Percentiles rank a stretch among this genome's conserved stretches.
phyloP scores from a whole-genome alignment of 495 filamentous ascomycete genomes.

The Talaromyces wortmannii region DNA sequence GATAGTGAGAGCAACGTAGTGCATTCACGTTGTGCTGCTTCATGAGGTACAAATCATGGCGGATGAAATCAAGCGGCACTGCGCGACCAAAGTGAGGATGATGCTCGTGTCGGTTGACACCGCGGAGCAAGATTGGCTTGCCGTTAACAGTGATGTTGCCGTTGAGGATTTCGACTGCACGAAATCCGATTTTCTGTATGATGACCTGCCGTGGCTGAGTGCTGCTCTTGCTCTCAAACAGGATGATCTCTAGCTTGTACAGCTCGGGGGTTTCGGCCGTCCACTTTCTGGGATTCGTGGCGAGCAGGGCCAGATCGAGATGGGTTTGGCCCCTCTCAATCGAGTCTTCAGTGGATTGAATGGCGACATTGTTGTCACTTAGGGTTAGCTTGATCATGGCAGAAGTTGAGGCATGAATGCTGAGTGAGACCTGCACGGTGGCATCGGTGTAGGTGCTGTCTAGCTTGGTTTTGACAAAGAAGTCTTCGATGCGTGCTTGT shows the following conservation, averaged over 20 bases:
- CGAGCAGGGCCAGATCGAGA: slow-evolving; percentile 24
- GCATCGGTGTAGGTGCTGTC: slow-evolving; percentile 49
- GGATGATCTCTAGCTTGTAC: slow-evolving; percentile 39
- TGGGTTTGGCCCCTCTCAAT: neutral
- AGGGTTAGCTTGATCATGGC: slow-evolving; percentile 24
- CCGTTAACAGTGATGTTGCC: slow-evolving; percentile 56
- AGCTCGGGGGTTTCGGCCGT: slow-evolving; percentile 59
- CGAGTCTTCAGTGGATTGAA: neutral
- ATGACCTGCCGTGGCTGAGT: slow-evolving; percentile 30
- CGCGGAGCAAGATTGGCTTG: slow-evolving; percentile 45
- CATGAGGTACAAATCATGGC: slow-evolving; percentile 55
- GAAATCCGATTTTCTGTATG: slow-evolving; percentile 51
- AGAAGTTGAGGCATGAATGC: slow-evolving; percentile 17
- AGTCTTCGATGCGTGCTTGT: slow-evolving; percentile 48
- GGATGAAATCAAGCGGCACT: slow-evolving; percentile 50
- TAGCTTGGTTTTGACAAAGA: slow-evolving; percentile 46
- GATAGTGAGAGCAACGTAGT: slow-evolving; percentile 56
- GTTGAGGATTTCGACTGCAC: slow-evolving; percentile 49
- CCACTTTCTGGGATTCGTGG: slow-evolving; percentile 51
- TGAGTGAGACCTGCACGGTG: slow-evolving; percentile 38
- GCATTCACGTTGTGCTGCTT: slow-evolving; percentile 63
- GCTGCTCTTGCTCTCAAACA: neutral
- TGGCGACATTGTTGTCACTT: slow-evolving; percentile 12
- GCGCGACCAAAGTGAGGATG: slow-evolving; percentile 52
- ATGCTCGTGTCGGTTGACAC: slow-evolving; percentile 61